Conservation (phyloP, 257 asterid species). For the Penstemon newberryi region DNA sequence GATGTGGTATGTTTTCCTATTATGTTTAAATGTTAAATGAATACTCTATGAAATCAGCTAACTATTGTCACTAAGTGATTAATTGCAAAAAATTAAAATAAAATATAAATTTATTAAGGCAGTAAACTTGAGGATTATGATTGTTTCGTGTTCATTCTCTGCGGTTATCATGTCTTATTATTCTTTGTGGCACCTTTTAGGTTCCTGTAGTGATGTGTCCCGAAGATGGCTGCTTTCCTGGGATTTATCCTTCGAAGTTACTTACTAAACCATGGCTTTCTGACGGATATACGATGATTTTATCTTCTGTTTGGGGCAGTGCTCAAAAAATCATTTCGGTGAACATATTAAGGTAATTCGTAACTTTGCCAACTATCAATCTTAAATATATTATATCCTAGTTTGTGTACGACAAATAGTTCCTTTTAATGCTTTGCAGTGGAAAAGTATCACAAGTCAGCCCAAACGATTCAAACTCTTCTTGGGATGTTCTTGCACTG, state of each 20-base stretch:
- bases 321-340: constrained; percentile 61
- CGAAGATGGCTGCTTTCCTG: constrained; percentile 82
- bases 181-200: constrained; percentile 40
- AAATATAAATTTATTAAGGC: background rate
- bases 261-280: constrained; percentile 82
- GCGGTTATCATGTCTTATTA: constrained; percentile 14
- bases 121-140: background rate
- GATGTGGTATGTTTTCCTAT: constrained; percentile 63
- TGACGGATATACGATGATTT: constrained; percentile 72
- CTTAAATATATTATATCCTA: constrained; percentile 10
- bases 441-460: constrained; percentile 72
- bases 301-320: constrained; percentile 87
- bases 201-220: constrained; percentile 83
- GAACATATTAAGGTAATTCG: constrained; percentile 61
- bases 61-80: background rate
- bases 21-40: background rate
- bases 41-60: background rate
- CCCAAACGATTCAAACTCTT: constrained; percentile 57
- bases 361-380: constrained; percentile 15
- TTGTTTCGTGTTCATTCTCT: constrained; percentile 11
- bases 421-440: constrained; percentile 41
- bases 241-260: constrained; percentile 58
- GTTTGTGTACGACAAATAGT: constrained; percentile 8
- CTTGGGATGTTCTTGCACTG: constrained; percentile 76
- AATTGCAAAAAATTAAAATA: background rate